These are phyloP conservation scores for Phytopythium helicoides DNA, from an alignment of 352 stramenopile genomes.

Conservation along the genomic window DNA sequence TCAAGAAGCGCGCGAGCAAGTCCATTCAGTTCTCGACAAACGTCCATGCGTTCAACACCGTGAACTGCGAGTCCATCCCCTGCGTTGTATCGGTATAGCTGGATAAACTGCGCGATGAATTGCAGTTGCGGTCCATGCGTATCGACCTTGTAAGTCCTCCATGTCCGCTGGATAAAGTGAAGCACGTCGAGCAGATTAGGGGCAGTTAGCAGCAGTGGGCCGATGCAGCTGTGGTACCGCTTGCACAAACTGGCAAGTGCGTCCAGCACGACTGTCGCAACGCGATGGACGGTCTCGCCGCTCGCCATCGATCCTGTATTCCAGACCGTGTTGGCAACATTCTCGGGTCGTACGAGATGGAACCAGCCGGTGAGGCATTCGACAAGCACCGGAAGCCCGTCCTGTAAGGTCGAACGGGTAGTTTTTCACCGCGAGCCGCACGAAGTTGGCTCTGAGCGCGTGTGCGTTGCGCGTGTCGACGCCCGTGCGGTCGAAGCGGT, in stretches of 20 bases:
- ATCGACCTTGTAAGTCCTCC: conserved; percentile 37
- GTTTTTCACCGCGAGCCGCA: conserved; percentile 51
- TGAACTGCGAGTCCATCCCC: conserved; percentile 26
- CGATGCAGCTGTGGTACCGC: conserved; percentile 42
- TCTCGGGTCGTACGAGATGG: conserved; percentile 18
- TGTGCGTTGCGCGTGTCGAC: conserved; percentile 16
- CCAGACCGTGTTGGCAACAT: conserved; percentile 11
- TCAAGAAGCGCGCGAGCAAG: conserved; percentile 36
- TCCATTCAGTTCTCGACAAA: conserved; percentile 44
- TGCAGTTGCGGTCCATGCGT: conserved; percentile 35
- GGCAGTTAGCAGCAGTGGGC: conserved; percentile 32
- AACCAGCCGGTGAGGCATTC: conserved; percentile 58
- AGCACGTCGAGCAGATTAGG: conserved; percentile 33
- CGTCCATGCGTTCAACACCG: conserved; percentile 24
- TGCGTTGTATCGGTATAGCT: conserved; percentile 49
- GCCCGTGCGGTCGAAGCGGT: conserved; percentile 8
- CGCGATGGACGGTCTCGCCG: conserved; percentile 3
- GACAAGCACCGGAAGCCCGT: conserved; percentile 37
- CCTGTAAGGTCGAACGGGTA: conserved; percentile 57
- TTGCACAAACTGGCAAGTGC: conserved; percentile 46
- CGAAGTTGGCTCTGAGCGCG: conserved; percentile 29
- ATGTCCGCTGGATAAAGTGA: conserved; percentile 64
- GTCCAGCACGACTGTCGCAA: conserved; percentile 47
- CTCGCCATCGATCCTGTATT: background rate
- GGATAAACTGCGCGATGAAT: conserved; percentile 61